Conservation (phyloP, 805 yeast genomes). For the Cyberlindnera petersonii region DNA sequence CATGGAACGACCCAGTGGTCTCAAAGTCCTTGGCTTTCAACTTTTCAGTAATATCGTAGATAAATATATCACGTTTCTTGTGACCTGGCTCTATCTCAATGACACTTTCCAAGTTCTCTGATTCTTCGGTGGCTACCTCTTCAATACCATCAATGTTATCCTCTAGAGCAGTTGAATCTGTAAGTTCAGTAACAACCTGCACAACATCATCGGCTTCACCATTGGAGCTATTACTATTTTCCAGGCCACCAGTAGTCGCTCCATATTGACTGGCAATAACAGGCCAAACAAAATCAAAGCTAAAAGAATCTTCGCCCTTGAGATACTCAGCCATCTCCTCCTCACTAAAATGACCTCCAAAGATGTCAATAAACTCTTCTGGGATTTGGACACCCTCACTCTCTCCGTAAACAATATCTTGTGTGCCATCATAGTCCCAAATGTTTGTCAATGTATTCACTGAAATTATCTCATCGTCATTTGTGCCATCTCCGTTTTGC, state of each 20-base stretch:
- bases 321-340: conserved; percentile 14
- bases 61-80: background rate
- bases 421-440: conserved; percentile 13
- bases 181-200: no score
- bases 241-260: background rate
- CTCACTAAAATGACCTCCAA: conserved; percentile 9
- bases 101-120: no score
- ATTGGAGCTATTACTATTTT: background rate
- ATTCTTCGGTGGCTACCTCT: no score
- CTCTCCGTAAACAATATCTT: conserved; percentile 12
- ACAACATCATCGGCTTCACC: no score
- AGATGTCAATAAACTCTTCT: conserved; percentile 11
- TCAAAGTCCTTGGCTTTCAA: no score
- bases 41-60: background rate
- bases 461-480: background rate
- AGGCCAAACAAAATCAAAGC: conserved; percentile 14
- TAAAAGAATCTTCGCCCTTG: conserved; percentile 15
- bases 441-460: background rate
- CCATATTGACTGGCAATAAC: background rate
- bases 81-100: no score
- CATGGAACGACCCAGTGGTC: no score
- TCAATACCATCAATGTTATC: no score
- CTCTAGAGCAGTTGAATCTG: no score
- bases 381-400: conserved; percentile 9
- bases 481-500: no score